Conservation (phyloP, 306 rosid species). For the Inga oerstediana region DNA sequence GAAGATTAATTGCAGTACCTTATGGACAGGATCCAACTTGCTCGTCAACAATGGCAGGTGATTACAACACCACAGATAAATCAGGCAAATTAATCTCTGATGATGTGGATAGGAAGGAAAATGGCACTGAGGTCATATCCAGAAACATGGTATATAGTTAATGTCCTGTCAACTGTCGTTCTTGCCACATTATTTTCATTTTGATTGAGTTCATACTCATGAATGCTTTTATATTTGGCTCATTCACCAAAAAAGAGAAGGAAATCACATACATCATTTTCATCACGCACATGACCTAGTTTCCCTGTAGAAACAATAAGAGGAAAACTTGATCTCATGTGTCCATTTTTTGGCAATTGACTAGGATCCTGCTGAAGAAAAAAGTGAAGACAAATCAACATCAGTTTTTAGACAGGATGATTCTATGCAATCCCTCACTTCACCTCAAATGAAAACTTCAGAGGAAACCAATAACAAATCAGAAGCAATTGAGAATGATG, state of each 20-base stretch:
- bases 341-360: background rate
- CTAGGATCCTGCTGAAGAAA: slow-evolving; percentile 31
- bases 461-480: background rate
- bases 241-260: background rate
- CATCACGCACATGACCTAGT: background rate
- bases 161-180: background rate
- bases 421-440: background rate
- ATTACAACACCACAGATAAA: slow-evolving; percentile 12
- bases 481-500: background rate
- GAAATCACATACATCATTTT: background rate
- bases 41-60: slow-evolving; percentile 13
- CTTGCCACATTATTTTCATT: background rate
- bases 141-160: background rate
- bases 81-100: background rate
- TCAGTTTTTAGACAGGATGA: too few relatives aligned
- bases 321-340: background rate
- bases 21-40: slow-evolving; percentile 35
- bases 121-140: background rate
- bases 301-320: background rate
- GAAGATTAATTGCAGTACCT: background rate
- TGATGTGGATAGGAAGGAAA: slow-evolving; percentile 13
- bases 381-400: too few relatives aligned
- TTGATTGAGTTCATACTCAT: background rate
- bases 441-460: background rate
- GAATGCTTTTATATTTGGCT: background rate